Percentiles rank a stretch among this genome's conserved stretches.
Evolutionary conservation across 208 protist genomes (phyloP).

Genomic region (Crithidia thermophila): DNA sequence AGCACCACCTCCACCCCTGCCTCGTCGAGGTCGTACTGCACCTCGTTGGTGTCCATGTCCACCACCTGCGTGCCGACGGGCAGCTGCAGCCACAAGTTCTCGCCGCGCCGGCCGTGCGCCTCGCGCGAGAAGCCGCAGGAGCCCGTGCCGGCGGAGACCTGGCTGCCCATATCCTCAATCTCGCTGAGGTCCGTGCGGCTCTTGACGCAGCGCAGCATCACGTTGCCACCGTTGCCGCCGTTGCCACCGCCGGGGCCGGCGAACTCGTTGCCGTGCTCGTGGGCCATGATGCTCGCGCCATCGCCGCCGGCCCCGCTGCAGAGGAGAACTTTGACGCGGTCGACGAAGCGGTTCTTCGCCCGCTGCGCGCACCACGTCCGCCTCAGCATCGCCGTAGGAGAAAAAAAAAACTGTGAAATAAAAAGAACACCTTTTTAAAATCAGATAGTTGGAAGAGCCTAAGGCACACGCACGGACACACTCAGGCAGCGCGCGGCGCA

Average conservation of each 20-base stretch:
- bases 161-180: constrained; percentile 69
- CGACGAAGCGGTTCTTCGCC: constrained; percentile 59
- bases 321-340: constrained; percentile 85
- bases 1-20: constrained; percentile 77
- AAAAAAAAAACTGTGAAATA: constrained; percentile 25
- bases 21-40: constrained; percentile 85
- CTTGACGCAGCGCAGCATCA: constrained; percentile 73
- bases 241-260: constrained; percentile 92
- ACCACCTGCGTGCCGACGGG: constrained; percentile 86
- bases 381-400: constrained; percentile 22
- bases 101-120: constrained; percentile 71
- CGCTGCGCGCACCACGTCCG: constrained; percentile 1
- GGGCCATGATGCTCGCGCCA: constrained; percentile 87
- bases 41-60: constrained; percentile 92
- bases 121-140: constrained; percentile 75
- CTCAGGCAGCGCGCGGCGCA: constrained; percentile 6
- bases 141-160: constrained; percentile 63
- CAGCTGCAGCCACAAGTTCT: constrained; percentile 81
- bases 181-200: constrained; percentile 62
- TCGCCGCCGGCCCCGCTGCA: constrained; percentile 86
- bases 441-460: constrained; percentile 8
- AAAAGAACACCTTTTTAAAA: constrained; percentile 9
- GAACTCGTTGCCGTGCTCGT: constrained; percentile 90
- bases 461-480: too few species aligned
- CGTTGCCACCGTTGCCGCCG: constrained; percentile 86